Percentiles rank a stretch among this genome's conserved stretches.
Evolutionary conservation across 2,329 filamentous ascomycete species (phyloP).

Genomic region (Exophiala spinifera): DNA sequence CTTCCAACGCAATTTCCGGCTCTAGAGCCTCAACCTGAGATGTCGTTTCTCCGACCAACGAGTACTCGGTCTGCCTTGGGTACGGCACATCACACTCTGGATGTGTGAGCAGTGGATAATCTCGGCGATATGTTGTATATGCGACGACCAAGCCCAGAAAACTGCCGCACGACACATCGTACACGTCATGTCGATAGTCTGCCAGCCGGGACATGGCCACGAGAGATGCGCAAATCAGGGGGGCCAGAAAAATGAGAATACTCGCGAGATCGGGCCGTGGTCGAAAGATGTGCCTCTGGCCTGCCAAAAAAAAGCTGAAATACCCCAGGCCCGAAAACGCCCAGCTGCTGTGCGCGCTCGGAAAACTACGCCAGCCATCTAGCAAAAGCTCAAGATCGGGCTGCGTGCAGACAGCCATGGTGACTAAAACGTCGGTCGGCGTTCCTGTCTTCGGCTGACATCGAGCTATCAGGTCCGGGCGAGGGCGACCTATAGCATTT

Average conservation of each 20-base stretch:
- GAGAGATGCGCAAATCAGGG: slow-evolving; percentile 55
- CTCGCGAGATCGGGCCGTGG: slow-evolving; percentile 56
- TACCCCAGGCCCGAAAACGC: slow-evolving; percentile 61
- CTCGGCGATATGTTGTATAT: slow-evolving; percentile 58
- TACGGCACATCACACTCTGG: slow-evolving; percentile 52
- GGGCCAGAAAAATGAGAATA: slow-evolving; percentile 53
- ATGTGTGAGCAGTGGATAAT: slow-evolving; percentile 54
- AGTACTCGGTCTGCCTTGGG: slow-evolving; percentile 9
- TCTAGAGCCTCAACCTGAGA: not conserved
- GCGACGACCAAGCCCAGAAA: slow-evolving; percentile 53
- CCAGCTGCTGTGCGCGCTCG: slow-evolving; percentile 61
- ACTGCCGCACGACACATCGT: slow-evolving; percentile 57
- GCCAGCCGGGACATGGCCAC: slow-evolving; percentile 60
- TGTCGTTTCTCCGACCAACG: not conserved
- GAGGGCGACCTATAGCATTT: slow-evolving; percentile 76
- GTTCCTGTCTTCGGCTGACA: slow-evolving; percentile 68
- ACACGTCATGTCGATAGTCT: slow-evolving; percentile 63
- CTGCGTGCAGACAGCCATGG: slow-evolving; percentile 44
- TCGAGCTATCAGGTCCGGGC: slow-evolving; percentile 80
- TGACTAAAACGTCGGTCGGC: slow-evolving; percentile 52
- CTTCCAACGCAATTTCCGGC: not conserved
- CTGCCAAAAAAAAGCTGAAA: slow-evolving; percentile 46
- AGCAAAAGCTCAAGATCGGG: slow-evolving; percentile 56
- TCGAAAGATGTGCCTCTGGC: slow-evolving; percentile 57
- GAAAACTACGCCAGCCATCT: slow-evolving; percentile 64